Percentiles rank a stretch among this genome's conserved stretches.
Conservation (phyloP, 176 grass and related monocot genomes). For the Puya raimondii region DNA sequence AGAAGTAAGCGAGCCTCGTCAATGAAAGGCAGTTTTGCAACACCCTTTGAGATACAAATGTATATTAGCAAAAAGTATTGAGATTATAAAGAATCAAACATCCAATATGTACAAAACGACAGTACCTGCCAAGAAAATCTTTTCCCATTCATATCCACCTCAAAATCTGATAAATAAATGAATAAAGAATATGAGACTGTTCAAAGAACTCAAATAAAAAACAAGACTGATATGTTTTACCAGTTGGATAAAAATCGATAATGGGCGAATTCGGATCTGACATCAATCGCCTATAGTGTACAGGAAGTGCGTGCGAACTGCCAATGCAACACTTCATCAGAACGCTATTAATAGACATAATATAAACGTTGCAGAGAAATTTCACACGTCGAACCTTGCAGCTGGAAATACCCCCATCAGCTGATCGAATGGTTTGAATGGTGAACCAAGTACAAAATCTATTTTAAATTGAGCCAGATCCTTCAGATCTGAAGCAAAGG, state of each 20-base stretch:
- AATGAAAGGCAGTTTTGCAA: constrained; percentile 95
- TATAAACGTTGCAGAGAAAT: constrained; percentile 2
- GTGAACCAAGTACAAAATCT: constrained; percentile 57
- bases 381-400: constrained; percentile 55
- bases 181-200: constrained; percentile 6
- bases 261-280: constrained; percentile 68
- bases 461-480: constrained; percentile 60
- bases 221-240: constrained; percentile 33
- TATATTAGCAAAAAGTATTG: constrained; percentile 4
- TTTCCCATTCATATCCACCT: constrained; percentile 99
- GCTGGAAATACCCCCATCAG: constrained; percentile 99
- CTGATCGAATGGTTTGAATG: constrained; percentile 98
- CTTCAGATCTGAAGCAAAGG: constrained; percentile 93
- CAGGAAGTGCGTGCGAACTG: constrained; percentile 84
- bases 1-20: constrained; percentile 72
- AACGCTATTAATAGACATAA: constrained; percentile 10
- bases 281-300: constrained; percentile 78
- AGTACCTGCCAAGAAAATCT: constrained; percentile 94
- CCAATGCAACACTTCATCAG: constrained; percentile 12
- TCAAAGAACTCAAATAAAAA: constrained; percentile 2
- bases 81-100: background rate
- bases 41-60: constrained; percentile 45
- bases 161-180: constrained; percentile 62
- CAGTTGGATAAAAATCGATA: constrained; percentile 91
- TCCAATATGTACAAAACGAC: background rate